Conservation (phyloP, 192 early-diverging fungal genomes). For the Spizellomyces punctatus region DNA sequence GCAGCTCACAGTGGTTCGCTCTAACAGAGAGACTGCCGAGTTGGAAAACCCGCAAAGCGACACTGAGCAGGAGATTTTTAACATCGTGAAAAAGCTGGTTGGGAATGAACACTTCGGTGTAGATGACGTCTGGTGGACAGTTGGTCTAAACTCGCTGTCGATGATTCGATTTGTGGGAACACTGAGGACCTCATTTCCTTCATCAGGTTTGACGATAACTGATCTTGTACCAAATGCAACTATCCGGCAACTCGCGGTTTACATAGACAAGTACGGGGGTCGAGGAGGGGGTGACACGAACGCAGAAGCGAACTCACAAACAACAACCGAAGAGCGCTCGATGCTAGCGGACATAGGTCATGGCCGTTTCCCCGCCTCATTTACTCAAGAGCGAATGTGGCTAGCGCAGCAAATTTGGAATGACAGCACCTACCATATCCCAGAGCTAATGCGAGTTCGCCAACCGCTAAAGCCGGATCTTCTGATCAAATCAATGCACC, state of each 20-base stretch:
- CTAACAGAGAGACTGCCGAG: too few species aligned
- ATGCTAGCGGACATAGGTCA: too few species aligned
- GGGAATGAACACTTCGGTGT: not conserved
- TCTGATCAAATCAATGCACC: not conserved
- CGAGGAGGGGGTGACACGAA: too few species aligned
- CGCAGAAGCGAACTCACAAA: not conserved
- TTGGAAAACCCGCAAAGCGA: not conserved
- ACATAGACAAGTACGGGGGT: not conserved
- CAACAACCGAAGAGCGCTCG: not conserved
- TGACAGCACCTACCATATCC: conserved; percentile 15
- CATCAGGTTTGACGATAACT: too few species aligned
- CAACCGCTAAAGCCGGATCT: not conserved
- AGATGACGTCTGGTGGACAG: conserved; percentile 1
- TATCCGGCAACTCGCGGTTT: not conserved
- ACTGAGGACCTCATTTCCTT: not conserved
- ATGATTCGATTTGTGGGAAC: conserved; percentile 5
- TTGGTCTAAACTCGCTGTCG: conserved; percentile 16
- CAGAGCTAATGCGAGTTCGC: not conserved
- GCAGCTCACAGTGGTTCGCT: not conserved
- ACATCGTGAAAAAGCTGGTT: not conserved
- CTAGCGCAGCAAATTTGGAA: conserved; percentile 11
- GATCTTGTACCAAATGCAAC: not conserved
- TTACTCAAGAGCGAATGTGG: conserved; percentile 21
- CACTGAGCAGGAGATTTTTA: not conserved
- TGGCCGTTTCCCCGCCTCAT: conserved; percentile 7